These are phyloP conservation scores for Truncatella angustata DNA, from an alignment of 2,329 filamentous ascomycete genomes.

Conservation along the genomic window DNA sequence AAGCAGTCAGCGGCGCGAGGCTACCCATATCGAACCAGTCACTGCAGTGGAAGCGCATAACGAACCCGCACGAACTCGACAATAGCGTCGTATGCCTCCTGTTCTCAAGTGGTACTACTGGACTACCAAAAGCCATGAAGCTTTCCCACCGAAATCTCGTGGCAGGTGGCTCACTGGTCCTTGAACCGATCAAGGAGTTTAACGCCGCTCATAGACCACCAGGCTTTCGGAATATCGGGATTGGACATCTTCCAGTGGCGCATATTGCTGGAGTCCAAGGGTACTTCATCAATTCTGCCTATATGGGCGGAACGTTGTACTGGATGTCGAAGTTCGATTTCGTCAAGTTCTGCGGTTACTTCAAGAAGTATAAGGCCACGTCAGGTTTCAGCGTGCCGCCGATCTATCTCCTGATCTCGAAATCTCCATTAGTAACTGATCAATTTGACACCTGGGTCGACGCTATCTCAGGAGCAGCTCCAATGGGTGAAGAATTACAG, in stretches of 20 bases:
- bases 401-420: slow-evolving; percentile 58
- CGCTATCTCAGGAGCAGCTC: slow-evolving; percentile 54
- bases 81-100: slow-evolving; percentile 40
- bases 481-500: slow-evolving; percentile 54
- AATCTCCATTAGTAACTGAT: slow-evolving; percentile 51
- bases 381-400: slow-evolving; percentile 60
- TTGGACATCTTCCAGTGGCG: slow-evolving; percentile 43
- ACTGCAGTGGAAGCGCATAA: slow-evolving; percentile 53
- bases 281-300: slow-evolving; percentile 40
- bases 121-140: slow-evolving; percentile 44
- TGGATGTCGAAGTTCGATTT: slow-evolving; percentile 65
- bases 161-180: slow-evolving; percentile 30
- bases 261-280: slow-evolving; percentile 45
- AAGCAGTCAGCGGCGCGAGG: slow-evolving; percentile 26
- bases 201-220: slow-evolving; percentile 23
- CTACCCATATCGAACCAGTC: slow-evolving; percentile 33
- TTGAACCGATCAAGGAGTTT: slow-evolving; percentile 27
- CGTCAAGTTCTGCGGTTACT: slow-evolving; percentile 51
- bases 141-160: slow-evolving; percentile 46
- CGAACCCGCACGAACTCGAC: slow-evolving; percentile 43
- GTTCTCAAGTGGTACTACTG: slow-evolving; percentile 49
- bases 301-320: slow-evolving; percentile 48
- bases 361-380: slow-evolving; percentile 48
- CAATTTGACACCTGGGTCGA: slow-evolving; percentile 50
- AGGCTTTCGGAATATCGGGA: slow-evolving; percentile 29